Evolutionary conservation across 345 rosid species (phyloP).

Genomic region (Citrus australasica): DNA sequence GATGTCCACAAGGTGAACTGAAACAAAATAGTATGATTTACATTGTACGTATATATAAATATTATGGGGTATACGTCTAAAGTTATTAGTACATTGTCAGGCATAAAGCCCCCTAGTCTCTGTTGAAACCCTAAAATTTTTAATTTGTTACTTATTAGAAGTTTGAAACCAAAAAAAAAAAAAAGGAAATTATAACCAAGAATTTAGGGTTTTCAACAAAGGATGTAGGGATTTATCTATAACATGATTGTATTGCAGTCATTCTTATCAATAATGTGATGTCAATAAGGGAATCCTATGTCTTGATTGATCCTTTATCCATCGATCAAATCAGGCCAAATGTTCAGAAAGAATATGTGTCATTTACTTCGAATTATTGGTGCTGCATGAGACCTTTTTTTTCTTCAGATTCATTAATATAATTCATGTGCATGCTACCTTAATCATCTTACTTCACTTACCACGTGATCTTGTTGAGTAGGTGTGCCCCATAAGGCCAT

Average conservation of each 20-base stretch:
- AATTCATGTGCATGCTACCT: neutral
- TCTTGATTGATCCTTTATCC: neutral
- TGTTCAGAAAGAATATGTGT: slow-evolving; percentile 3
- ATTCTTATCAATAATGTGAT: too few species aligned
- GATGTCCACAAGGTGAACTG: neutral
- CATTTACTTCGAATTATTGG: neutral
- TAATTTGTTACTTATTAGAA: too few species aligned
- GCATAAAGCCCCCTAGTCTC: too few species aligned
- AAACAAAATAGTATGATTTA: neutral
- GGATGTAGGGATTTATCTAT: too few species aligned
- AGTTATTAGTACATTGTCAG: too few species aligned
- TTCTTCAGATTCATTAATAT: slow-evolving; percentile 5
- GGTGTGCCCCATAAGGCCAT: neutral
- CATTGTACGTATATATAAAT: too few species aligned
- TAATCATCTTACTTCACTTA: slow-evolving; percentile 2
- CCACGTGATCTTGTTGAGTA: slow-evolving; percentile 9
- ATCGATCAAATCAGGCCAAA: neutral
- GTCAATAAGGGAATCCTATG: neutral
- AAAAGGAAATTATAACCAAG: too few species aligned
- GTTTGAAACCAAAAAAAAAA: too few species aligned
- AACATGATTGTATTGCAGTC: too few species aligned
- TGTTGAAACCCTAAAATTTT: too few species aligned
- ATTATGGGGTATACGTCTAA: neutral
- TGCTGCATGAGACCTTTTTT: neutral
- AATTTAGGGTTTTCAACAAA: too few species aligned